Base-by-base conservation (phyloP, 2,329 filamentous ascomycete genomes). In the Clonostachys sp. region DNA sequence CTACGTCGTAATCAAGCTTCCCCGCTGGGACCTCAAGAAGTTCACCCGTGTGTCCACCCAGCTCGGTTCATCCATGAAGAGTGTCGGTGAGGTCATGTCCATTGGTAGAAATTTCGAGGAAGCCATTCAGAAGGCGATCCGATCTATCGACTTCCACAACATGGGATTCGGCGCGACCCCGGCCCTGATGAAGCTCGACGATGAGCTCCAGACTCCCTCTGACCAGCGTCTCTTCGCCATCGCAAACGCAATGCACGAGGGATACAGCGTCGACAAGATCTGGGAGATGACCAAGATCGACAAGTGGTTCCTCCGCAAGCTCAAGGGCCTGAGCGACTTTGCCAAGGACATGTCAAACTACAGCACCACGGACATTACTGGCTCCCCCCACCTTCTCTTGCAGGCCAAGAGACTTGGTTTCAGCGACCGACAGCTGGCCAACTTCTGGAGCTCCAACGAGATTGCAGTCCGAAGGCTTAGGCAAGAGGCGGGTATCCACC, bases 281-380 rank as follows among this genome's bases (percentile, higher is more conserved):
- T 96, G 91, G 91, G 89, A 96, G 66, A 79, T 97, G 74, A 99
- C 94, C 61, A 91, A 92, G 73, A 99, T 99, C 59, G 94, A 97
- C 73, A 96, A 95, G 70, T 99, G 94, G 94, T 99, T 97, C 77
- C 73, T 99, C 55, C 84, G 82, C 69, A 91, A 90, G 67, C 83
- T 99, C 49, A 95, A 95, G 81, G 86, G 87, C 30, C 75, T 99
- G 10, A 95, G 85, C 68, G 82, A 96, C 71, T 96, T 97, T 58
- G 84, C 85, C 62, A 92, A 91, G 70, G 67, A 78, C 20, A 89
- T 96, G 83, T 76, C 78, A 50, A 76, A 74, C 43, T 89, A 84
- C 68, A 79, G 63, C 53, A 77, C 78, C 12, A 78, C 74, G 55
- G 85, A 91, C 41, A 80, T 86, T 48, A 81, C 77, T 43, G 75